Evolutionary conservation across 352 stramenopile species (phyloP).

Genomic region (Pythium phragmitis): DNA sequence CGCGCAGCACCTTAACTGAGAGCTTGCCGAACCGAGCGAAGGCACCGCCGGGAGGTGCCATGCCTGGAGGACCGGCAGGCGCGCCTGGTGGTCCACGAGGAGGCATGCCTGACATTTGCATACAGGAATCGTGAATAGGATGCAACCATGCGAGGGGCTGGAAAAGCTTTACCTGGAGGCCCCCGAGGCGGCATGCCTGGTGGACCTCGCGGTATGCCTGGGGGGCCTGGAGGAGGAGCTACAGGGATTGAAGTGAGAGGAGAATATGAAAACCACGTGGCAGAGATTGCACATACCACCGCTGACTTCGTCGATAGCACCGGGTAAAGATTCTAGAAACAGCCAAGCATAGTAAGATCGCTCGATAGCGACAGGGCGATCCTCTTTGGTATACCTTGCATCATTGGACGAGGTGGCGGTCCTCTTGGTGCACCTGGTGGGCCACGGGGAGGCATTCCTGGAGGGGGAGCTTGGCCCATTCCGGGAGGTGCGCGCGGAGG

Average conservation of each 20-base stretch:
- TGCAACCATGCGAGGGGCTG: no score
- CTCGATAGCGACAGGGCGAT: neutral
- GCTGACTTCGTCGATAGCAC: slow-evolving; percentile 17
- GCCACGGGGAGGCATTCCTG: slow-evolving; percentile 23
- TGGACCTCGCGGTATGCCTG: slow-evolving; percentile 35
- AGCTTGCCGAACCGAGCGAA: slow-evolving; percentile 92
- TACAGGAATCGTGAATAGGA: slow-evolving; percentile 7
- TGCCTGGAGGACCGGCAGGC: slow-evolving; percentile 23
- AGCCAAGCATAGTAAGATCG: neutral
- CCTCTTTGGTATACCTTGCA: slow-evolving; percentile 18
- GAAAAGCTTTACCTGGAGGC: slow-evolving; percentile 21
- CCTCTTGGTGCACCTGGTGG: slow-evolving; percentile 26
- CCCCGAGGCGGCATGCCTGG: slow-evolving; percentile 32
- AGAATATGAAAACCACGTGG: neutral
- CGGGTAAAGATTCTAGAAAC: slow-evolving; percentile 21
- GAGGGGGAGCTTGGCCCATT: neutral
- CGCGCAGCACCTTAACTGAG: slow-evolving; percentile 88
- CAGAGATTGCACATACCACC: neutral
- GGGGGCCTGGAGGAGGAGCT: slow-evolving; percentile 19
- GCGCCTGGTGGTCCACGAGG: slow-evolving; percentile 35
- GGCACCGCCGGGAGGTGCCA: slow-evolving; percentile 40
- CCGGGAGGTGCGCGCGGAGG: slow-evolving; percentile 21
- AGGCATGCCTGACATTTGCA: slow-evolving; percentile 22
- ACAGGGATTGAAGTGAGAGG: slow-evolving; percentile 19
- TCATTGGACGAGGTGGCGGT: slow-evolving; percentile 26